Base-by-base conservation (phyloP, 257 asterid genomes). In the Jacaranda copaia region DNA sequence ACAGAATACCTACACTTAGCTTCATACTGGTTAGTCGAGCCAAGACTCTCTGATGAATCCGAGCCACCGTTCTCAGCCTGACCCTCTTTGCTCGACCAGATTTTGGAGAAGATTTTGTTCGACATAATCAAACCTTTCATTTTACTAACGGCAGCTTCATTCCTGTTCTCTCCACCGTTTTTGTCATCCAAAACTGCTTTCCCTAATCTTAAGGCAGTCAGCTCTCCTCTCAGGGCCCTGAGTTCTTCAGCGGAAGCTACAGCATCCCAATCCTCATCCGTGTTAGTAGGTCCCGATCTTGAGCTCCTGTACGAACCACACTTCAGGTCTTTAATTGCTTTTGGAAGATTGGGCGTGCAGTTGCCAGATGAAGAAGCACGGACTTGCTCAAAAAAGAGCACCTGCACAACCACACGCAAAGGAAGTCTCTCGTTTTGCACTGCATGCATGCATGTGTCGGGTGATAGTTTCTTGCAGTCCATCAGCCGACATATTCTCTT, bases 181-280 rank as follows among this genome's bases (percentile, higher is more conserved):
- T 77, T 25, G 32, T 25, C 32, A 25, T 25, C 32, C 32, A 25
- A 25, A 25, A 25, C 62, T 68, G 86, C 88, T 25, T 81, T 86
- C 14, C 87, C 88, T 72, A 88, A 18, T 77, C 90, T 81, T 38
- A 91, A 53, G 38, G 92, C 87, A 6, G 93, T 89, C 51, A 91
- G 75, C 84, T 91, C 97, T 7, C 93, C 84, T 77, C 91, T 89
- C 60, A 89, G 84, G 12, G 92, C 89, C 53, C 82, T 82, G 42
- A 92, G 92, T 82, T 92, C 97, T 62, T 92, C 93, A 0, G 87
- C 89, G 4, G 94, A 85, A 12, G 90, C 93, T 20, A 85, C 84
- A 3, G 84, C 92, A 18, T 92, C 97, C 97, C 97, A 92, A 3
- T 90, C 97, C 73, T 89, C 97, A 56, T 92, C 97, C 32, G 89